Conservation (phyloP, 2,329 filamentous ascomycete genomes). For the Colletotrichum chrysophilum region DNA sequence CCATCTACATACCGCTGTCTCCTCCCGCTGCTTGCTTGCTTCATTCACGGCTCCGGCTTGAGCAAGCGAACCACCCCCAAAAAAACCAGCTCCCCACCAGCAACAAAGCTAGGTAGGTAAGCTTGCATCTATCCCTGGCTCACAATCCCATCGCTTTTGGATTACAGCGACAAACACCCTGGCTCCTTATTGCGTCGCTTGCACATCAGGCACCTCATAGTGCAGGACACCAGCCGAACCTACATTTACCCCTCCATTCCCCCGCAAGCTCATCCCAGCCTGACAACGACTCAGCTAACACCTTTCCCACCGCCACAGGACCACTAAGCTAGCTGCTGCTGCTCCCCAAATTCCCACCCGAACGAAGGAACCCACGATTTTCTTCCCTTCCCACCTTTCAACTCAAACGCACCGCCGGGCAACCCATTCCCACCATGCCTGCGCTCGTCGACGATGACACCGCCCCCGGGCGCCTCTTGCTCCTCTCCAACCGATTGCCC, state of each 20-base stretch:
- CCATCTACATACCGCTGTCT: background rate
- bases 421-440: slow-evolving; percentile 36
- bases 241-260: slow-evolving; percentile 22
- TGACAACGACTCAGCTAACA: slow-evolving; percentile 15
- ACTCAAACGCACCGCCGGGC: background rate
- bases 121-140: background rate
- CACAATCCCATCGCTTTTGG: background rate
- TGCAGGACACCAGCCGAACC: background rate
- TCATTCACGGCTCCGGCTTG: background rate
- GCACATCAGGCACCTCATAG: background rate
- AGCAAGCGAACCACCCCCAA: background rate
- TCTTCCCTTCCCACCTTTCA: background rate
- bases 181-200: background rate
- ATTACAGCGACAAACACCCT: background rate
- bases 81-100: background rate
- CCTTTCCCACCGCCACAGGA: slow-evolving; percentile 5
- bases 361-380: background rate
- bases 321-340: background rate
- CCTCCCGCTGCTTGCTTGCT: background rate
- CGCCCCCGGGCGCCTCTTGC: slow-evolving; percentile 65
- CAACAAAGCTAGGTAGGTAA: background rate
- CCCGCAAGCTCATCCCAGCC: slow-evolving; percentile 22
- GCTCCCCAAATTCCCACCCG: background rate
- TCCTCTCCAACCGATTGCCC: slow-evolving; percentile 93
- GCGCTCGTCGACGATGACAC: slow-evolving; percentile 37